These are phyloP conservation scores for Aspergillus sp. DNA, from an alignment of 2,329 filamentous ascomycete genomes.

Conservation along the genomic window DNA sequence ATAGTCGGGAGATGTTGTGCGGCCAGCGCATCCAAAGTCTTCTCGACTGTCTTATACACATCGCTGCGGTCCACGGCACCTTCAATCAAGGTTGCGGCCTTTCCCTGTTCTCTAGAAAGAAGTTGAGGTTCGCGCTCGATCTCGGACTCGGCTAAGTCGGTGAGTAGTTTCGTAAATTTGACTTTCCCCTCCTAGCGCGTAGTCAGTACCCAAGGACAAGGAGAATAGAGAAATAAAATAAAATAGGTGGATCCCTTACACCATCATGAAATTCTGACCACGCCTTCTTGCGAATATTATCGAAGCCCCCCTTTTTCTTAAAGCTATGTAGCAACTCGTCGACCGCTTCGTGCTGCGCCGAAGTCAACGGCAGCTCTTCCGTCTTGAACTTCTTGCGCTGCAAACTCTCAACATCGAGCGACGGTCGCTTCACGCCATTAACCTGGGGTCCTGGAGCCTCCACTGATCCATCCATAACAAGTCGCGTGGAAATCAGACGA, in stretches of 20 bases:
- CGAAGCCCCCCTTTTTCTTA: slow-evolving; percentile 67
- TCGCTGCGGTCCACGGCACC: slow-evolving; percentile 64
- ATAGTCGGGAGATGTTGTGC: slow-evolving; percentile 55
- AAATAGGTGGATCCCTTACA: slow-evolving; percentile 38
- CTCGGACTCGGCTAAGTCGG: slow-evolving; percentile 58
- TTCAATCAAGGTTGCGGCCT: slow-evolving; percentile 63
- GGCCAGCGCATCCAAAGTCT: slow-evolving; percentile 55
- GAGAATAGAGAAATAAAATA: background rate
- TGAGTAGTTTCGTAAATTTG: slow-evolving; percentile 52
- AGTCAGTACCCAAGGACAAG: slow-evolving; percentile 6
- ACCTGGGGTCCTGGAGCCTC: slow-evolving; percentile 30
- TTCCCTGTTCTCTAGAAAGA: slow-evolving; percentile 60
- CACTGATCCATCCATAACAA: slow-evolving; percentile 36
- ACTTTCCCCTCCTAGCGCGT: slow-evolving; percentile 51
- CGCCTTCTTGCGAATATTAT: slow-evolving; percentile 60
- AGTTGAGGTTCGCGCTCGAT: slow-evolving; percentile 63
- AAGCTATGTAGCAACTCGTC: slow-evolving; percentile 63
- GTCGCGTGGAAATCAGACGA: slow-evolving; percentile 8
- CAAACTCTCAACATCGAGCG: slow-evolving; percentile 34
- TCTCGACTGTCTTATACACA: slow-evolving; percentile 60
- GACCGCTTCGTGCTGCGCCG: slow-evolving; percentile 58
- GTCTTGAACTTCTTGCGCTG: slow-evolving; percentile 55
- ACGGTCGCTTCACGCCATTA: slow-evolving; percentile 28
- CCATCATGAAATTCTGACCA: slow-evolving; percentile 59
- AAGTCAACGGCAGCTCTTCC: slow-evolving; percentile 61